phyloP scores from a whole-genome alignment of 148 eudicot species.

The Pouteria glomerata region DNA sequence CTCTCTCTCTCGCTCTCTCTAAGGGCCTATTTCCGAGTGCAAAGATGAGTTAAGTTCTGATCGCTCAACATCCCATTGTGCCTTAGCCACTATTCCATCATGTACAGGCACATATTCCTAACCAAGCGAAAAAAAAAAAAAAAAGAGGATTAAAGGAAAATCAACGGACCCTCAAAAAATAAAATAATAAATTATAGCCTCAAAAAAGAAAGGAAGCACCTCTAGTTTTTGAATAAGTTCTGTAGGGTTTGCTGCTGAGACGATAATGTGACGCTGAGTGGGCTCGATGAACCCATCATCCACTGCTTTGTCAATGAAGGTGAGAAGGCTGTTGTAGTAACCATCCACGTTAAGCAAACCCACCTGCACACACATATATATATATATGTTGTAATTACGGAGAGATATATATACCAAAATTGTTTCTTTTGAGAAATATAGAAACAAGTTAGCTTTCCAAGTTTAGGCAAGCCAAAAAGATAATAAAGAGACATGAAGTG shows the following conservation, averaged over 20 bases:
- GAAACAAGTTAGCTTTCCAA: neutral
- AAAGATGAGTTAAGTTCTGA: constrained; percentile 35
- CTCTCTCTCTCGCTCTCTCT: constrained; percentile 1
- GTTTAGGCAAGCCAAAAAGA: neutral
- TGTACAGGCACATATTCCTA: constrained; percentile 69
- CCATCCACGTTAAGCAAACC: constrained; percentile 82
- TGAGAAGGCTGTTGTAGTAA: constrained; percentile 49
- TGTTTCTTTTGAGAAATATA: neutral
- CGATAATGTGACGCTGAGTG: constrained; percentile 57
- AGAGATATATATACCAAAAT: too few relatives aligned
- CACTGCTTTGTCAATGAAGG: constrained; percentile 68
- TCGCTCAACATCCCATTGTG: constrained; percentile 63
- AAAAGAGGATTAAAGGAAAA: constrained; percentile 3
- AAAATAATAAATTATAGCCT: too few relatives aligned
- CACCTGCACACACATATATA: constrained; percentile 28
- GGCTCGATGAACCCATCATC: constrained; percentile 75
- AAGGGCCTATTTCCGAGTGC: constrained; percentile 39
- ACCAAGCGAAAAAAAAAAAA: constrained; percentile 1
- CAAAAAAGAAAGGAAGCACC: neutral
- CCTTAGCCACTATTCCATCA: constrained; percentile 44
- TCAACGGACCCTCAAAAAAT: neutral
- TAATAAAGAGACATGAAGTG: neutral
- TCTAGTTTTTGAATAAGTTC: constrained; percentile 69
- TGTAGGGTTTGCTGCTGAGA: constrained; percentile 58
- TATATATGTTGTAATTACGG: too few relatives aligned